Conservation (phyloP, 2,329 filamentous ascomycete genomes). For the Aspergillus sojae region DNA sequence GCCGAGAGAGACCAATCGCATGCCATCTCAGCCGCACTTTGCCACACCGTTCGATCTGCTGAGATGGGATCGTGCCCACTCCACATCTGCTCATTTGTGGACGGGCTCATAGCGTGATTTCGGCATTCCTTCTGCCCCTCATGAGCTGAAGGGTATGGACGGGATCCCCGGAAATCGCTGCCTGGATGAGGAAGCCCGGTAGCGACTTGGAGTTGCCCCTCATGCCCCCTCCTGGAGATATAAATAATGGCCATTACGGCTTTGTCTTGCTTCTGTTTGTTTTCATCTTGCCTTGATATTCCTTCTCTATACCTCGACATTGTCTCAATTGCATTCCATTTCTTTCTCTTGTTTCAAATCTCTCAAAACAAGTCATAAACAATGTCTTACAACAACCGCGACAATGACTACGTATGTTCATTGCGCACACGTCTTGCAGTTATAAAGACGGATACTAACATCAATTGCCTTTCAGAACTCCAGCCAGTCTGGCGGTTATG, state of each 20-base stretch:
- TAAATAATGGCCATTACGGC: not conserved
- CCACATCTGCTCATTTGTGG: not conserved
- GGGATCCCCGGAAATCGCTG: not conserved
- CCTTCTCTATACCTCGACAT: not conserved
- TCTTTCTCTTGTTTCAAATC: too few species aligned
- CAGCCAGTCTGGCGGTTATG: not conserved
- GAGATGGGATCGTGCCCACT: conserved; percentile 1
- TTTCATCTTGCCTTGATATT: not conserved
- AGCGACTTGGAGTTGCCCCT: not conserved
- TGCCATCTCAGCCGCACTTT: not conserved
- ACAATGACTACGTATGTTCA: conserved; percentile 1
- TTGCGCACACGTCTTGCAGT: not conserved
- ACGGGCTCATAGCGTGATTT: not conserved
- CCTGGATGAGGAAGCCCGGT: not conserved
- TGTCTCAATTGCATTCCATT: not conserved
- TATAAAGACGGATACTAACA: not conserved
- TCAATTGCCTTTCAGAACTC: not conserved
- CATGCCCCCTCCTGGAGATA: not conserved
- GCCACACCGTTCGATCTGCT: conserved; percentile 1
- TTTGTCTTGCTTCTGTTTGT: not conserved
- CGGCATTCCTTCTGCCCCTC: not conserved
- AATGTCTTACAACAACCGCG: conserved; percentile 2
- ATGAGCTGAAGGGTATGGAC: not conserved
- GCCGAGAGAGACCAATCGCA: not conserved
- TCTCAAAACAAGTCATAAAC: not conserved